A percentile compares a stretch with the other conserved stretches of the same genome.
phyloP scores from a whole-genome alignment of 2,329 filamentous ascomycete species.

The Diplodia mutila region DNA sequence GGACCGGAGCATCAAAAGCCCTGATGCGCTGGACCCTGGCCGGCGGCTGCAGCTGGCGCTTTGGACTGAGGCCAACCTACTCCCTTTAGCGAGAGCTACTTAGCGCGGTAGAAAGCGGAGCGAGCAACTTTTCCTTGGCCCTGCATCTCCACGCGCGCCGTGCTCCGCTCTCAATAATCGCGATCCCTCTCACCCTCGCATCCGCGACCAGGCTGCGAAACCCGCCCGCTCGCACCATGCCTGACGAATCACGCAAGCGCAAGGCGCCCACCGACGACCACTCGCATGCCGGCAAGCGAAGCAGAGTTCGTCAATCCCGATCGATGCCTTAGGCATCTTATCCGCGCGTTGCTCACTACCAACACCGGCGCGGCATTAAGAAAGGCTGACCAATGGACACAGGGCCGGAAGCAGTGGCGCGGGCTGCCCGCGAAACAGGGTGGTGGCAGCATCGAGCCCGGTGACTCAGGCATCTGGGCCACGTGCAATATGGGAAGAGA shows the following conservation, averaged over 20 bases:
- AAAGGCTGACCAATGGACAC: background rate
- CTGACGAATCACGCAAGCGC: conserved; percentile 28
- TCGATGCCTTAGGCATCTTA: background rate
- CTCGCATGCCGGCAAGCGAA: conserved; percentile 23
- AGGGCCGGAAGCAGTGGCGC: conserved; percentile 25
- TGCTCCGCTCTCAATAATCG: background rate
- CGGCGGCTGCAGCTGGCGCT: conserved; percentile 3
- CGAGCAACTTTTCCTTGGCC: background rate
- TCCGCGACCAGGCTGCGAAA: no score
- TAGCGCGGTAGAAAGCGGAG: background rate
- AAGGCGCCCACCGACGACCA: conserved; percentile 24
- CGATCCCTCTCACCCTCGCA: background rate
- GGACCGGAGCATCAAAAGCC: conserved; percentile 23
- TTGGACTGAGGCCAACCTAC: background rate
- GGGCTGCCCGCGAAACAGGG: background rate
- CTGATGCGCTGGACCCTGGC: background rate
- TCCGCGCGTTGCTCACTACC: background rate
- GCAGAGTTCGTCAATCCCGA: conserved; percentile 25
- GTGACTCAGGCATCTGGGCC: conserved; percentile 76
- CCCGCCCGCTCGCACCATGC: conserved; percentile 10
- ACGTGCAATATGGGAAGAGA: conserved; percentile 76
- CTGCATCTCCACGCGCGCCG: background rate
- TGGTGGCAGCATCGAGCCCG: conserved; percentile 59
- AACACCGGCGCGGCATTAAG: background rate
- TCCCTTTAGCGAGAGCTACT: conserved; percentile 14